These are phyloP conservation scores for Dictyostelium capitatum DNA, from an alignment of 78 protist genomes.

Conservation along the genomic window DNA sequence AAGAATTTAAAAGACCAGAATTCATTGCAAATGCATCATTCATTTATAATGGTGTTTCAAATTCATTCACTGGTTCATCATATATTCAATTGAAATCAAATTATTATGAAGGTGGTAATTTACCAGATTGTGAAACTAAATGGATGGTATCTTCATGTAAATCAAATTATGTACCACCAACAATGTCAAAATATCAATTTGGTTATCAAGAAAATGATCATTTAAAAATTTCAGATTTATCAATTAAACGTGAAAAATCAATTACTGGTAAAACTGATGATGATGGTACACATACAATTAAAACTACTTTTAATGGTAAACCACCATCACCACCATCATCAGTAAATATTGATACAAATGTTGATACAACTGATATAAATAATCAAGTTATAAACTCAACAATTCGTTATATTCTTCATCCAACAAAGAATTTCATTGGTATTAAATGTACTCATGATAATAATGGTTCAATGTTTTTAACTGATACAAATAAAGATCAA, in stretches of 20 bases:
- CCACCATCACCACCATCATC: slow-evolving; percentile 64
- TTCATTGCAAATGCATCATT: slow-evolving; percentile 43
- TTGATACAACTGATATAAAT: slow-evolving; percentile 54
- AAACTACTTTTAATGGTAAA: slow-evolving; percentile 45
- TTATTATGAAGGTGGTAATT: slow-evolving; percentile 74
- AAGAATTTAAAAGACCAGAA: slow-evolving; percentile 76
- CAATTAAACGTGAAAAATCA: neutral
- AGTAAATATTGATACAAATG: slow-evolving; percentile 53
- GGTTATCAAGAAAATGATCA: slow-evolving; percentile 19
- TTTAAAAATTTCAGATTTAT: neutral
- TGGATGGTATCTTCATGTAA: slow-evolving; percentile 29
- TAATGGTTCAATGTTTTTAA: slow-evolving; percentile 8
- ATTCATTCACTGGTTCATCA: slow-evolving; percentile 24
- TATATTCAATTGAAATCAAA: slow-evolving; percentile 58
- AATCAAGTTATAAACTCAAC: slow-evolving; percentile 41
- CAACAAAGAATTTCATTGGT: slow-evolving; percentile 54
- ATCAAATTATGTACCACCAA: slow-evolving; percentile 53
- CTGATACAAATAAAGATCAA: neutral
- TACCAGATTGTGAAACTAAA: slow-evolving; percentile 48
- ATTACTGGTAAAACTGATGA: slow-evolving; percentile 52
- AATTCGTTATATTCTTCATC: slow-evolving; percentile 56
- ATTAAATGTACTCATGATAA: neutral
- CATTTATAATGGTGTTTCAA: slow-evolving; percentile 18
- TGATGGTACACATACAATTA: slow-evolving; percentile 61
- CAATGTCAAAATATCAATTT: slow-evolving; percentile 25